phyloP scores from a whole-genome alignment of 768 basidiomycete genomes.

The Coprinopsis strossmayeri region DNA sequence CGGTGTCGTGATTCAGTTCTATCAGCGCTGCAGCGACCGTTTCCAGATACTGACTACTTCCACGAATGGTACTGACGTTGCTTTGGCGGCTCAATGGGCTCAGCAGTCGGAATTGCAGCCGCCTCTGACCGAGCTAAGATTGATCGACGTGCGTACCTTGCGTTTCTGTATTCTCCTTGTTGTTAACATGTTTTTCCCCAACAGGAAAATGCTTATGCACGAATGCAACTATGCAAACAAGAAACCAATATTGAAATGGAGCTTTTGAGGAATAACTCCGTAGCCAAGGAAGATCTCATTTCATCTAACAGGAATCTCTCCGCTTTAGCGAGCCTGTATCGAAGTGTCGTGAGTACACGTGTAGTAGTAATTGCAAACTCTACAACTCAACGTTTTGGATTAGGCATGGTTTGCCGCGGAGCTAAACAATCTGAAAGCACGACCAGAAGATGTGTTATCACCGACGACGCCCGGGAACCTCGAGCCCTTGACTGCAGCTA shows the following conservation, averaged over 20 bases:
- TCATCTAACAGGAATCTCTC: constrained; percentile 64
- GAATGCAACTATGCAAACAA: constrained; percentile 57
- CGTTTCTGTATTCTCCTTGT: too few species aligned
- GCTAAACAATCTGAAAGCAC: constrained; percentile 59
- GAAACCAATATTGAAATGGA: constrained; percentile 77
- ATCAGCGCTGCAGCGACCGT: constrained; percentile 86
- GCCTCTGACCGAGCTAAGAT: constrained; percentile 62
- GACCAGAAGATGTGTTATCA: constrained; percentile 47
- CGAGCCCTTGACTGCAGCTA: constrained; percentile 45
- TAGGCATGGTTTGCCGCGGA: constrained; percentile 85
- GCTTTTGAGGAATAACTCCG: constrained; percentile 45
- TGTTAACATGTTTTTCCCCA: constrained; percentile 1
- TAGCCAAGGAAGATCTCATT: constrained; percentile 64
- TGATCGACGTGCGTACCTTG: constrained; percentile 41
- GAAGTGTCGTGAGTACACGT: constrained; percentile 62
- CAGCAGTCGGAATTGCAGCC: constrained; percentile 74
- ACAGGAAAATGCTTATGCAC: constrained; percentile 34
- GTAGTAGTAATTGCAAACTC: constrained; percentile 11
- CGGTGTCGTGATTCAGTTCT: constrained; percentile 92
- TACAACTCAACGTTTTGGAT: not conserved
- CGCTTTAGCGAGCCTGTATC: constrained; percentile 73
- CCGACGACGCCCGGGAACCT: constrained; percentile 43
- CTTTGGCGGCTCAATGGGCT: constrained; percentile 76
- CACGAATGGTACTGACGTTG: constrained; percentile 30
- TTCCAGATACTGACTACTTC: constrained; percentile 68